phyloP scores from a whole-genome alignment of 306 rosid genomes.

The Fagus sylvatica region DNA sequence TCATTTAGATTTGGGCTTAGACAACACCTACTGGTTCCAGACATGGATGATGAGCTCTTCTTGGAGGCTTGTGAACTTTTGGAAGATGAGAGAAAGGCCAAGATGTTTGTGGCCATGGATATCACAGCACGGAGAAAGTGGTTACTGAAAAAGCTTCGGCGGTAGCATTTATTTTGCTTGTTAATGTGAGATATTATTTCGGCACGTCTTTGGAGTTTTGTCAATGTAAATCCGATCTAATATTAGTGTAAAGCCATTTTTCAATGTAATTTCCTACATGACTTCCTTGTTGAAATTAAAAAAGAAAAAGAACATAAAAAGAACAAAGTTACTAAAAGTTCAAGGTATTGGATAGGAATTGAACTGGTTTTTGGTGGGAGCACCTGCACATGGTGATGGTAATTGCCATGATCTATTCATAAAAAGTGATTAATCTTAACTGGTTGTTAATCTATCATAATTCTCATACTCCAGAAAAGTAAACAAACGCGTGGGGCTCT shows the following conservation, averaged over 20 bases:
- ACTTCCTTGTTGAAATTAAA: not conserved
- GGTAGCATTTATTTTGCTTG: slow-evolving; percentile 16
- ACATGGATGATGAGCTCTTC: slow-evolving; percentile 51
- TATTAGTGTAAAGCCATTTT: not conserved
- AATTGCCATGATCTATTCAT: too few species aligned
- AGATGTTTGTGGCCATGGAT: slow-evolving; percentile 59
- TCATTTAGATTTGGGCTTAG: too few species aligned
- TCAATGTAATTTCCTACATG: not conserved
- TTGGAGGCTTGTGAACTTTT: slow-evolving; percentile 57
- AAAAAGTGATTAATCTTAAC: too few species aligned
- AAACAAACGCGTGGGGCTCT: too few species aligned
- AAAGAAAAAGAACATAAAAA: too few species aligned
- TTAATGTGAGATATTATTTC: too few species aligned
- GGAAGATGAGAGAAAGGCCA: slow-evolving; percentile 59
- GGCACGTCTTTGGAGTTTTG: not conserved
- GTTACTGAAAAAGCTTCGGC: slow-evolving; percentile 45
- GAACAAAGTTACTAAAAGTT: too few species aligned
- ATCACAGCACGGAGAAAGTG: slow-evolving; percentile 44
- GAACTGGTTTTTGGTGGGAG: too few species aligned
- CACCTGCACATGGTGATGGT: too few species aligned
- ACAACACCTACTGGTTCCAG: slow-evolving; percentile 40
- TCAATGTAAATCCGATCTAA: not conserved
- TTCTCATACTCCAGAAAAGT: too few species aligned
- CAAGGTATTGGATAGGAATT: too few species aligned
- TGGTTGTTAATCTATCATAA: too few species aligned